phyloP scores from a whole-genome alignment of 2,329 filamentous ascomycete genomes.

The Nemania serpens region DNA sequence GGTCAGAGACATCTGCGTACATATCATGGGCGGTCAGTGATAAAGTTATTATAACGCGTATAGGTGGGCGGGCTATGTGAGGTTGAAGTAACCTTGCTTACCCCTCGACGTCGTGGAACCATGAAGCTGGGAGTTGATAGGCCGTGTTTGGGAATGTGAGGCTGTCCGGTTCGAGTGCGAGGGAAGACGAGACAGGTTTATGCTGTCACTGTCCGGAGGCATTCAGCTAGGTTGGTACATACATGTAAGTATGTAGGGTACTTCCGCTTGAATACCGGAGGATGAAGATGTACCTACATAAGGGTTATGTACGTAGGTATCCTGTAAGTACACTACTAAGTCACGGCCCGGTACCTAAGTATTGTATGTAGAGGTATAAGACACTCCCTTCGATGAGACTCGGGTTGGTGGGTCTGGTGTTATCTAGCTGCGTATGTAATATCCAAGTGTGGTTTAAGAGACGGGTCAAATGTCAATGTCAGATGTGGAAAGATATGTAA shows the following conservation, averaged over 20 bases:
- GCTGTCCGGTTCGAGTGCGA: constrained; percentile 29
- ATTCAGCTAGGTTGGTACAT: constrained; percentile 21
- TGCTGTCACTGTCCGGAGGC: constrained; percentile 35
- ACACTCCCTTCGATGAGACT: neutral
- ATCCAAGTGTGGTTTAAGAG: too few relatives aligned
- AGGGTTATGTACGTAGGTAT: too few relatives aligned
- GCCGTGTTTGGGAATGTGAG: constrained; percentile 22
- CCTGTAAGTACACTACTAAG: too few relatives aligned
- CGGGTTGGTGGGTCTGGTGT: neutral
- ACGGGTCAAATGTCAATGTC: constrained; percentile 1
- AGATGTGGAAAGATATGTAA: neutral
- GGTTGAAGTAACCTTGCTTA: neutral
- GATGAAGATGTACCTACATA: neutral
- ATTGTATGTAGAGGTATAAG: too few relatives aligned
- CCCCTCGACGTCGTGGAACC: constrained; percentile 22
- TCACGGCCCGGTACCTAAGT: neutral
- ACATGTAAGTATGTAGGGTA: neutral
- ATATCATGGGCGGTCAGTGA: neutral
- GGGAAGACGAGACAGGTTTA: constrained; percentile 37
- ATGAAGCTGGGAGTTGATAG: constrained; percentile 35
- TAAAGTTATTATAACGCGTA: neutral
- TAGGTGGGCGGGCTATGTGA: too few relatives aligned
- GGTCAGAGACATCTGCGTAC: constrained; percentile 28
- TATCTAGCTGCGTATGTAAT: neutral
- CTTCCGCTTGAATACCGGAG: constrained; percentile 1